These are phyloP conservation scores for Ceratobasidium sp. DNA, from an alignment of 1,284 basidiomycete genomes.

Conservation along the genomic window DNA sequence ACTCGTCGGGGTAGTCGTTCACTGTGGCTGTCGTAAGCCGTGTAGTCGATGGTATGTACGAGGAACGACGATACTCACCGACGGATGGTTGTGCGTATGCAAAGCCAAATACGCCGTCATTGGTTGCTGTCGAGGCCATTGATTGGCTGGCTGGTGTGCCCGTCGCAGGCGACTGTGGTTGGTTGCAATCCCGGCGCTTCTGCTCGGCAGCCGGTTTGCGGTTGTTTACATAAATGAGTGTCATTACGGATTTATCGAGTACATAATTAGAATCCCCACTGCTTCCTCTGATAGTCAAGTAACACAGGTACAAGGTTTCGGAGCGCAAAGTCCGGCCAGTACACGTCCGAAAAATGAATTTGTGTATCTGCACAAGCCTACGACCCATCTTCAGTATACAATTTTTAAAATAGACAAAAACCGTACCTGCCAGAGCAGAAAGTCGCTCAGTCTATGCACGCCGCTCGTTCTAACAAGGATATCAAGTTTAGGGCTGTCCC, in stretches of 20 bases:
- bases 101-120: conserved; percentile 6
- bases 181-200: background rate
- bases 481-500: conserved; percentile 86
- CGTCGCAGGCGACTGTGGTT: conserved; percentile 8
- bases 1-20: conserved; percentile 9
- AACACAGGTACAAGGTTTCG: conserved; percentile 89
- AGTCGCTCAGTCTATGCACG: conserved; percentile 92
- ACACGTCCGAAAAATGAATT: conserved; percentile 90
- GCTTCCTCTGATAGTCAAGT: conserved; percentile 85
- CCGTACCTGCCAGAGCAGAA: conserved; percentile 93
- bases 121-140: conserved; percentile 19
- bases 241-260: too few species aligned
- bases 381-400: conserved; percentile 26
- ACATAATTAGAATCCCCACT: conserved; percentile 66
- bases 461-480: conserved; percentile 94
- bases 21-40: background rate
- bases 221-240: background rate
- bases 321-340: conserved; percentile 96
- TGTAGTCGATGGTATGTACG: background rate
- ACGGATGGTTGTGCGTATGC: background rate
- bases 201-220: background rate
- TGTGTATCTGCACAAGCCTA: conserved; percentile 78
- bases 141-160: conserved; percentile 5
- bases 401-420: background rate
- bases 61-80: background rate